Evolutionary conservation across 257 asterid species (phyloP), one percentile per base, ranked within the genome.

Genomic region (Nicotiana paniculata): DNA sequence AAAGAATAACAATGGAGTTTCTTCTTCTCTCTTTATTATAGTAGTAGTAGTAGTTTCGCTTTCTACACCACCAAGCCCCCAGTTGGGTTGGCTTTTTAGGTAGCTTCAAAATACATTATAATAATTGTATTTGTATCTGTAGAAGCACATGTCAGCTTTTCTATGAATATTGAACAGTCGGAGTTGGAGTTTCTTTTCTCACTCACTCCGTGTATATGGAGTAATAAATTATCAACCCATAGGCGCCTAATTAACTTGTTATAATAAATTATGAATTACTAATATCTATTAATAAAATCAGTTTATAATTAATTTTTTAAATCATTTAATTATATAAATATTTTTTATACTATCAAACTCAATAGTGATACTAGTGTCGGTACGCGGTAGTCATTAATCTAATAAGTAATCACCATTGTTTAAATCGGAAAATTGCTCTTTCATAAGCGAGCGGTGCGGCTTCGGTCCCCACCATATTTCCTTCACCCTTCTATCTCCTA

Each of bases 51-150:
- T 43, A 32, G 15, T 4, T 81, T 28, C 58, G 21, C 53, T 32
- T 77, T 43, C 28, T 13, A 33, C 67, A 5, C 46, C 32, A 84
- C 77, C 39, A 35, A 35, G 67, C 54, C 57, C 65, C 65, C 61
- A 59, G 66, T 74, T 80, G 82, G 86, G 82, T 78, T 81, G 70
- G 17, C 59, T 53, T 85, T 88, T 85, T 85, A 88, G 91, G 93
- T 88, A 72, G 86, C 93, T 90, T 87, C 89, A 86, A 88, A 76
- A 5, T 37, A 24, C 26, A 58, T 58, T 58, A 58, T 58, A 18
- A 4, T 61, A 26, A 0, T 35, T 35, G 6, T 35, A 35, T 35
- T 37, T 48, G 54, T 48, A 48, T 46, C 12, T 7, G 10, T 46
- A 46, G 9, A 46, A 2, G 54, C 54, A 46, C 54, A 48, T 54